A percentile compares a stretch with the other conserved stretches of the same genome.
These are phyloP conservation scores for Alopecurus myosuroides DNA, from an alignment of 176 grass and related monocot genomes.

Conservation along the genomic window DNA sequence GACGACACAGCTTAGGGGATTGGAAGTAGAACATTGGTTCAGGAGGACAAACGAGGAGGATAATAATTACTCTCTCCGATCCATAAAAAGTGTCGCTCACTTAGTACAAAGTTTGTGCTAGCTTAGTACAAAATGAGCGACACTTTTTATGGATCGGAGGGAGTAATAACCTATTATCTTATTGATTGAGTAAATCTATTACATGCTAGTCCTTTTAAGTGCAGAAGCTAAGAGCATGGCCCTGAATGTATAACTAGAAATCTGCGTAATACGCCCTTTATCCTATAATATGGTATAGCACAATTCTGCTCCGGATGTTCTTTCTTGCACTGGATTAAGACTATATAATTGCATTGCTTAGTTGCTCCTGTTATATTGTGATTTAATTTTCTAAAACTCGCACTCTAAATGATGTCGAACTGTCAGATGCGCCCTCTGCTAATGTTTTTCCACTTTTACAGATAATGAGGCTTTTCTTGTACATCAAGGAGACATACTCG, in stretches of 20 bases:
- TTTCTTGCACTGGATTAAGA: not conserved
- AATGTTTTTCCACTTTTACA: constrained; percentile 39
- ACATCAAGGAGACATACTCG: constrained; percentile 86
- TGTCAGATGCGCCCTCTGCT: constrained; percentile 5
- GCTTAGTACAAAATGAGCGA: too few species aligned
- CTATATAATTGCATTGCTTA: not conserved
- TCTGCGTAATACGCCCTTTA: not conserved
- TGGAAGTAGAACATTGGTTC: not conserved
- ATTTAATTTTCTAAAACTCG: not conserved
- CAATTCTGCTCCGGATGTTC: not conserved
- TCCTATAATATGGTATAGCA: not conserved
- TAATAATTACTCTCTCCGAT: too few species aligned
- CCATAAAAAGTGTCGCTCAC: too few species aligned
- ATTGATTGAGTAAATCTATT: not conserved
- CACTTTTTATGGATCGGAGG: too few species aligned
- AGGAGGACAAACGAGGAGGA: not conserved
- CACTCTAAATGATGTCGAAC: not conserved
- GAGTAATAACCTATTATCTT: not conserved
- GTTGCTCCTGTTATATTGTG: not conserved
- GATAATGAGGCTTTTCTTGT: constrained; percentile 89
- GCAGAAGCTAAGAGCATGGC: not conserved
- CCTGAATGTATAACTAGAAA: not conserved
- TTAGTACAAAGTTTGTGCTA: too few species aligned
- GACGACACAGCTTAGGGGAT: not conserved
- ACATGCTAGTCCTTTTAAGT: not conserved